phyloP scores from a whole-genome alignment of 768 basidiomycete genomes.

The Pleurotus platypus region DNA sequence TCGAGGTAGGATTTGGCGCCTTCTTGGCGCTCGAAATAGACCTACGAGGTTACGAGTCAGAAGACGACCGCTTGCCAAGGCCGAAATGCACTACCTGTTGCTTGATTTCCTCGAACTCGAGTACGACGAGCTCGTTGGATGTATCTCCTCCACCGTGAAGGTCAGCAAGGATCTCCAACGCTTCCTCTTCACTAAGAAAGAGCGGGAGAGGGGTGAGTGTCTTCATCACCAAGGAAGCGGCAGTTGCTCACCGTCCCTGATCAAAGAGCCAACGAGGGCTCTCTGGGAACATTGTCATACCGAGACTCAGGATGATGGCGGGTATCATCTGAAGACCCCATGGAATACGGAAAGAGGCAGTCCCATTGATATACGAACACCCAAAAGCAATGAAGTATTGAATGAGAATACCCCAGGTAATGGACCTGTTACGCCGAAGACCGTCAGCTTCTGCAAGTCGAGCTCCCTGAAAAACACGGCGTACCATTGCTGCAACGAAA shows the following conservation, averaged over 20 bases:
- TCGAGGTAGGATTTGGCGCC: constrained; percentile 72
- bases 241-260: constrained; percentile 38
- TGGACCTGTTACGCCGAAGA: constrained; percentile 34
- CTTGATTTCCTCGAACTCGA: constrained; percentile 70
- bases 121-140: constrained; percentile 56
- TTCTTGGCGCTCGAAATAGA: constrained; percentile 59
- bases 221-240: not conserved
- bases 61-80: no score
- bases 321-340: constrained; percentile 82
- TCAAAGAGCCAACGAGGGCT: constrained; percentile 74
- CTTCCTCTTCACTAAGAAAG: constrained; percentile 47
- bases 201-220: not conserved
- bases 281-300: constrained; percentile 69
- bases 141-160: constrained; percentile 65
- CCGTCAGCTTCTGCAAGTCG: not conserved
- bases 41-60: constrained; percentile 12
- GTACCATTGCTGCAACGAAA: constrained; percentile 73
- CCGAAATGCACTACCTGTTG: constrained; percentile 27
- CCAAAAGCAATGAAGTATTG: constrained; percentile 78
- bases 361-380: constrained; percentile 67
- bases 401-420: constrained; percentile 75
- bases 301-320: constrained; percentile 61
- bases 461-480: not conserved
- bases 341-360: constrained; percentile 74
- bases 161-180: constrained; percentile 70